Evolutionary conservation across 2,329 filamentous ascomycete species (phyloP).

Genomic region (Ophiostoma ulmi): DNA sequence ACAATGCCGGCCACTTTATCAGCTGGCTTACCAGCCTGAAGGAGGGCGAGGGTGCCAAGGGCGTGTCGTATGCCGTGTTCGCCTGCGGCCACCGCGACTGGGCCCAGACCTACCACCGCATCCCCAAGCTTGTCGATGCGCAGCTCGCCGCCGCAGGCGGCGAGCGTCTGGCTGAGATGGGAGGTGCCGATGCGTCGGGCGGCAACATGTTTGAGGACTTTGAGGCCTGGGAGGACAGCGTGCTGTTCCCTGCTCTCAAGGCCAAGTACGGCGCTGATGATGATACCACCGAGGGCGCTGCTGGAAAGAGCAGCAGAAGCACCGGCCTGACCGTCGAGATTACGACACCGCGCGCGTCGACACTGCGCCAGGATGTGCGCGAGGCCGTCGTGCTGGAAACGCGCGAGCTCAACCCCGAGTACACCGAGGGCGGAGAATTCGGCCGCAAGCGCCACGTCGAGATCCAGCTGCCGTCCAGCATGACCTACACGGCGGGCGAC

Average conservation of each 20-base stretch:
- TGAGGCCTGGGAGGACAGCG: slow-evolving; percentile 60
- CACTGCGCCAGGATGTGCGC: slow-evolving; percentile 43
- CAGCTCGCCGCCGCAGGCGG: slow-evolving; percentile 48
- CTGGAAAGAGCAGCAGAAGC: not conserved
- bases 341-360: slow-evolving; percentile 42
- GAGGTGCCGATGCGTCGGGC: slow-evolving; percentile 55
- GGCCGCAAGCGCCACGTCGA: slow-evolving; percentile 55
- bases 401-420: slow-evolving; percentile 37
- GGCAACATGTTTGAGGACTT: slow-evolving; percentile 64
- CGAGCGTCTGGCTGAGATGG: slow-evolving; percentile 44
- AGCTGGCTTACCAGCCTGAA: slow-evolving; percentile 17
- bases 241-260: slow-evolving; percentile 47
- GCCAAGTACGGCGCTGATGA: slow-evolving; percentile 36
- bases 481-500: slow-evolving; percentile 66
- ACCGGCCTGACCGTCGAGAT: slow-evolving; percentile 44
- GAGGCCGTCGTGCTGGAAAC: slow-evolving; percentile 52
- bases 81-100: slow-evolving; percentile 54
- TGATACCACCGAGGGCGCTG: not conserved
- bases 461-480: slow-evolving; percentile 60
- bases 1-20: slow-evolving; percentile 56
- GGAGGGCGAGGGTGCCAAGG: slow-evolving; percentile 13
- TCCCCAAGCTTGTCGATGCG: slow-evolving; percentile 59
- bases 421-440: slow-evolving; percentile 30
- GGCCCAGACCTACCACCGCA: slow-evolving; percentile 59
- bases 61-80: slow-evolving; percentile 61